Evolutionary conservation across 2,329 filamentous ascomycete species (phyloP).

Genomic region (Cladosporium sp.): DNA sequence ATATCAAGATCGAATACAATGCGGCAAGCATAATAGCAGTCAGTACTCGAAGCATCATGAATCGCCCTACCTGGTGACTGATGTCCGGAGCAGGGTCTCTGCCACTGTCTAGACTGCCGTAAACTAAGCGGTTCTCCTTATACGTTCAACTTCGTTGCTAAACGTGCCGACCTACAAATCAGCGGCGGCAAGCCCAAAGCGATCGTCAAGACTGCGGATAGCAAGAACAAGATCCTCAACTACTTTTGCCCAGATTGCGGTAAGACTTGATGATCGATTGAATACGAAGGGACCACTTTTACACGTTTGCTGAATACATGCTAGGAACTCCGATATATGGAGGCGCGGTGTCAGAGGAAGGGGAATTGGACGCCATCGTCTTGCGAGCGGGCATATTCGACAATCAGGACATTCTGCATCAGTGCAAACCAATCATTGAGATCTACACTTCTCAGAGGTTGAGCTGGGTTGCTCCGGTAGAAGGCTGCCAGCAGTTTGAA

Average conservation of each 20-base stretch:
- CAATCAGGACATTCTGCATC: not conserved
- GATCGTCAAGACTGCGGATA: not conserved
- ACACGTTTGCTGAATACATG: not conserved
- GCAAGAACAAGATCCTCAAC: not conserved
- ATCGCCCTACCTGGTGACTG: not conserved
- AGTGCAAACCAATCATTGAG: not conserved
- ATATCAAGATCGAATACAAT: not conserved
- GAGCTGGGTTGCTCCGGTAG: not conserved
- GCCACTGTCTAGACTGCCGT: conserved; percentile 4
- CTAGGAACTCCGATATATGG: not conserved
- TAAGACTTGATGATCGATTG: not conserved
- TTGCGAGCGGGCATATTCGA: conserved; percentile 4
- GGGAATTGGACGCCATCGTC: not conserved
- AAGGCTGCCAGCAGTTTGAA: conserved; percentile 2
- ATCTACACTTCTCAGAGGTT: conserved; percentile 1
- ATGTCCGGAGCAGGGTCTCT: not conserved
- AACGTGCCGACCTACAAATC: not conserved
- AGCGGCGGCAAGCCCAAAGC: not conserved
- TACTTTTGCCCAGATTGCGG: conserved; percentile 7
- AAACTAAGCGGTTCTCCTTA: conserved; percentile 1
- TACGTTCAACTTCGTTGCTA: not conserved
- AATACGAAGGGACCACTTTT: too few species aligned
- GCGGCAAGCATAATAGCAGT: not conserved
- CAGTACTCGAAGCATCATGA: not conserved
- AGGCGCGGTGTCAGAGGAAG: not conserved